Base-by-base conservation (phyloP, 2,329 filamentous ascomycete species). In the Penicillium sclerotigenum region DNA sequence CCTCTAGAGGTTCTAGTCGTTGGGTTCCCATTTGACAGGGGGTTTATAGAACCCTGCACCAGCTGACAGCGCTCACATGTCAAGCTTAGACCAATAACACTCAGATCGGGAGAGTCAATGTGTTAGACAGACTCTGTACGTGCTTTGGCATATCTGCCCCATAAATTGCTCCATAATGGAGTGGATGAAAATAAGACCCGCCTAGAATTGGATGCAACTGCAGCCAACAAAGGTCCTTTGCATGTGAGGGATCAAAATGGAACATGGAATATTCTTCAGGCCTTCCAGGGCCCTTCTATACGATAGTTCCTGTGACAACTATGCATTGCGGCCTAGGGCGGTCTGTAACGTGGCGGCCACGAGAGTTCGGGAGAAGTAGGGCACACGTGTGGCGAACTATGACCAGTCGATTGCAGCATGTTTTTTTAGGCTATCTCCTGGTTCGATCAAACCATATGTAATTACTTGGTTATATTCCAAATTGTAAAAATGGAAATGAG, bases 311-410 rank as follows among this genome's bases (percentile, higher is more conserved):
- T 48, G 43, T 43, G 38, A 47, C 51, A 57, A 53, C 33, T 37
- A 40, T 43, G 38, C 36, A 26, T 45, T 47, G 45, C 26, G 34
- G 33, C 22, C 36, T 9, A 55, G 50, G 58, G 54, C 57, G 60
- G 60, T 60, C 52, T 63, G 62, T 60, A 70, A 70, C 69, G 69
- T 71, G 69, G 69, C 67, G 59, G 64, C 68, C 68, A 71, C 68
- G 68, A 71, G 68, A 66, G 52, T 24, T 50, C 46, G 55, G 51
- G 50, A 47, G 42, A 50, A 54, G 43, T 56, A 59, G 43, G 54
- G 16, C 10, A 47, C 31, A 22, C 58, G 59, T 54, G 56, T 62
- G 51, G 58, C 52, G 11, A 54, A 36, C 22, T 37, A 5, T 58
- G 54, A 61, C 29, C 28, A 40, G 48, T 59, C 47, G 28, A 18